Evolutionary conservation across 2,329 filamentous ascomycete species (phyloP).

Genomic region (Chaetomium strumarium): DNA sequence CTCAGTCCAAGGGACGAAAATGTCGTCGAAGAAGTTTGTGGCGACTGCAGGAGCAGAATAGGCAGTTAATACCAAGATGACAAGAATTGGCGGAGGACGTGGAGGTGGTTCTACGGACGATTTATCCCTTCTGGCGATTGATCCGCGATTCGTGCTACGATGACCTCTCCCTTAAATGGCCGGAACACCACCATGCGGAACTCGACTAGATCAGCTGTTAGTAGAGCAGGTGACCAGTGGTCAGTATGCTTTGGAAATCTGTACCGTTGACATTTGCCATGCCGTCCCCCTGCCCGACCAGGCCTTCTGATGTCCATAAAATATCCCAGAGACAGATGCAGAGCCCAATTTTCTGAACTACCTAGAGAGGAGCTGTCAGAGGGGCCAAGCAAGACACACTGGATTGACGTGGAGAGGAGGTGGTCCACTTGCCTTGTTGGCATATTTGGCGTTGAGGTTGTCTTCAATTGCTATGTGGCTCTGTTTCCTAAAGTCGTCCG

Average conservation of each 20-base stretch:
- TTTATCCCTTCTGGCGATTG: constrained; percentile 67
- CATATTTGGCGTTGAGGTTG: constrained; percentile 94
- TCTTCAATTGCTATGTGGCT: constrained; percentile 86
- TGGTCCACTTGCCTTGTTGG: constrained; percentile 70
- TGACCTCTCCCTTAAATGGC: constrained; percentile 90
- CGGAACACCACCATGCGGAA: constrained; percentile 92
- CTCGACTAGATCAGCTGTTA: constrained; percentile 55
- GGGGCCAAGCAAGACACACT: neutral
- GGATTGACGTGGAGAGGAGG: neutral
- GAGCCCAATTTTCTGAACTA: constrained; percentile 88
- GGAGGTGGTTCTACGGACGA: constrained; percentile 38
- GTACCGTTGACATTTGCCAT: constrained; percentile 89
- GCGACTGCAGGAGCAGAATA: constrained; percentile 47
- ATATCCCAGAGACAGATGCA: constrained; percentile 93
- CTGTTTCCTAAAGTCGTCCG: constrained; percentile 78
- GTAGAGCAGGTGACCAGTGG: neutral
- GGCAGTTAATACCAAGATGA: neutral
- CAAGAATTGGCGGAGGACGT: neutral
- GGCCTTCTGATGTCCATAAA: constrained; percentile 79
- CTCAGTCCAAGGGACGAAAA: constrained; percentile 69
- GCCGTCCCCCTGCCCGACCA: constrained; percentile 89
- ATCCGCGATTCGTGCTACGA: constrained; percentile 76
- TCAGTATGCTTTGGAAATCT: constrained; percentile 13
- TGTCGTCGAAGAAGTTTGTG: constrained; percentile 91
- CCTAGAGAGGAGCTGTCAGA: constrained; percentile 38